A percentile compares a stretch with the other conserved stretches of the same genome.
phyloP scores from a whole-genome alignment of 805 yeast species.

The Starmerella potacharoeniae region DNA sequence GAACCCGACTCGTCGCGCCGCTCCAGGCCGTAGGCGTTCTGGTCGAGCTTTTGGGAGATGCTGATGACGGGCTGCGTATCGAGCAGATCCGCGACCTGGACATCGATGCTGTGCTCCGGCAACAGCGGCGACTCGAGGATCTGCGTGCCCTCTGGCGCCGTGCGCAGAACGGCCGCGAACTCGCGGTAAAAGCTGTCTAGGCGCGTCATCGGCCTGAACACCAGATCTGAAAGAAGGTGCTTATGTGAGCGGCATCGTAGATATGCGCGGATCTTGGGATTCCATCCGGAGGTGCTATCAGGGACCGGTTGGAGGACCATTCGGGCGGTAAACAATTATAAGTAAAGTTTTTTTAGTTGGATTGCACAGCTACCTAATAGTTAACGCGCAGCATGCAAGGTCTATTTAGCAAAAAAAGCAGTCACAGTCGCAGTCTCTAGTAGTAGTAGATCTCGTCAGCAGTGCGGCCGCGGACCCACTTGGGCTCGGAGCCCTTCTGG shows the following conservation, averaged over 20 bases:
- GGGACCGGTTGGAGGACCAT: neutral
- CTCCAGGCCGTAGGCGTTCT: slow-evolving; percentile 5
- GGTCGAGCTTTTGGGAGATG: slow-evolving; percentile 15
- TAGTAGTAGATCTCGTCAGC: slow-evolving; percentile 88
- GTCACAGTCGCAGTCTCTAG: slow-evolving; percentile 21
- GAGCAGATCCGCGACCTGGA: slow-evolving; percentile 17
- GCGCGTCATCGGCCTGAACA: slow-evolving; percentile 2
- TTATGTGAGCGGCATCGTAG: neutral
- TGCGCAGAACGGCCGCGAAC: slow-evolving; percentile 16
- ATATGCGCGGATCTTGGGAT: too few relatives aligned
- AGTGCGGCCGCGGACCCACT: slow-evolving; percentile 90
- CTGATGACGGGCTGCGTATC: slow-evolving; percentile 13
- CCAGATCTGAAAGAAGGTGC: neutral
- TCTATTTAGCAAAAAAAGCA: neutral
- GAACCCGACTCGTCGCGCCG: slow-evolving; percentile 1
- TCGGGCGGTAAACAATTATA: too few relatives aligned
- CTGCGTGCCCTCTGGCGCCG: slow-evolving; percentile 12
- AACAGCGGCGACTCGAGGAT: slow-evolving; percentile 14
- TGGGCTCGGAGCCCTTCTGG: slow-evolving; percentile 86
- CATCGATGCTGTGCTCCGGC: slow-evolving; percentile 11
- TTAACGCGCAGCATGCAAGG: neutral
- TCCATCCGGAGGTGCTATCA: too few relatives aligned
- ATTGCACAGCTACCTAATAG: neutral
- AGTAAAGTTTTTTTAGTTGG: too few relatives aligned
- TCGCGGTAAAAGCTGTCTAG: slow-evolving; percentile 18